These are phyloP conservation scores for Rhizopogon sp. DNA, from an alignment of 768 basidiomycete species.

Conservation along the genomic window DNA sequence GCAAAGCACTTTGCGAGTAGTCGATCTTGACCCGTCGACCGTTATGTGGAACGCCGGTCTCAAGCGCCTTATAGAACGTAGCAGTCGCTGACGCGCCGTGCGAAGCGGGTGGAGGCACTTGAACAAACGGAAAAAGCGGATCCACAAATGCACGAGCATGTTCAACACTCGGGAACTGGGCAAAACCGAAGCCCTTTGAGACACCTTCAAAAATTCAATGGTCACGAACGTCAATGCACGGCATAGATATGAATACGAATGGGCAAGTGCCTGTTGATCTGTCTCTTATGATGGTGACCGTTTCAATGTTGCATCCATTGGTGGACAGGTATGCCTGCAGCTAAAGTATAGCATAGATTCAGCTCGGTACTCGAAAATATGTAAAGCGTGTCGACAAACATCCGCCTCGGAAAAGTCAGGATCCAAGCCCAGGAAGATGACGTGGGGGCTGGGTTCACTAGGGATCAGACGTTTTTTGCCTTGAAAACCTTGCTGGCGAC, in stretches of 20 bases:
- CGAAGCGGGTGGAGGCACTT: constrained; percentile 87
- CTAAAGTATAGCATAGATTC: constrained; percentile 49
- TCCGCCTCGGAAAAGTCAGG: constrained; percentile 90
- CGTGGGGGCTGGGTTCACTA: constrained; percentile 86
- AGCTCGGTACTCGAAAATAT: constrained; percentile 30
- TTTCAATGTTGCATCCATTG: constrained; percentile 72
- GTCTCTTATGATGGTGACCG: constrained; percentile 93
- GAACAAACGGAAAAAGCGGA: constrained; percentile 84
- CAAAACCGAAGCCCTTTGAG: constrained; percentile 97
- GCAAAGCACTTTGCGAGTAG: constrained; percentile 83
- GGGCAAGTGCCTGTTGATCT: constrained; percentile 92
- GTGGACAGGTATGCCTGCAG: constrained; percentile 73
- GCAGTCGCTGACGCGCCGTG: constrained; percentile 76
- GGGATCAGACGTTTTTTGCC: constrained; percentile 75
- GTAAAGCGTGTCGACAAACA: constrained; percentile 51
- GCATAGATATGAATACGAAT: constrained; percentile 50
- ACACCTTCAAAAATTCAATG: constrained; percentile 75
- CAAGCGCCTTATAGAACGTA: constrained; percentile 69
- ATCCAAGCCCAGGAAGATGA: constrained; percentile 93
- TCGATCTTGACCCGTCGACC: constrained; percentile 93
- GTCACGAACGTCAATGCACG: constrained; percentile 70
- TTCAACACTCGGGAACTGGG: constrained; percentile 82
- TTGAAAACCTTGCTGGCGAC: constrained; percentile 34
- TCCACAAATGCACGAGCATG: constrained; percentile 91
- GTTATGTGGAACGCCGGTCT: constrained; percentile 63